Evolutionary conservation across 306 rosid genomes (phyloP).

Genomic region (Acacia acuminata): DNA sequence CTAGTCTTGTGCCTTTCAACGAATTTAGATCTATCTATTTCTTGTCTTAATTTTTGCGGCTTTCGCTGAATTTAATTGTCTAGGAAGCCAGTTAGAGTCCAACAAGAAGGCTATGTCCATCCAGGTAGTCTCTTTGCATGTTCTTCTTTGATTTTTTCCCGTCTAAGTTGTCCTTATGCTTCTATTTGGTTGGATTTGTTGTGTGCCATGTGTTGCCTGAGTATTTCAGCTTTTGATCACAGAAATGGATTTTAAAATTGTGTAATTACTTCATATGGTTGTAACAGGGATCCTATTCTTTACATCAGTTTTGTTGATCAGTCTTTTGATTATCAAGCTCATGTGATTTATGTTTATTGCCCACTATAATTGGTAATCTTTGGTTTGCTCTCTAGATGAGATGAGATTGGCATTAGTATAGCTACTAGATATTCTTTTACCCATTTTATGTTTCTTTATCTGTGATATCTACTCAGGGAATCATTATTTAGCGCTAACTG

Average conservation of each 20-base stretch:
- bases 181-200: background rate
- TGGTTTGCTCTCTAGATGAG: background rate
- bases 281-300: background rate
- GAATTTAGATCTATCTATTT: constrained; percentile 9
- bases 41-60: background rate
- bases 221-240: background rate
- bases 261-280: background rate
- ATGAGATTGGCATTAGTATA: background rate
- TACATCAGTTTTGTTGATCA: background rate
- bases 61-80: constrained; percentile 16
- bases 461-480: background rate
- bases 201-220: background rate
- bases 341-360: background rate
- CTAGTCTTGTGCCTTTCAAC: background rate
- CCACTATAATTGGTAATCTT: background rate
- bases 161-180: background rate
- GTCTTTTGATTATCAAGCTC: background rate
- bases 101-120: constrained; percentile 68
- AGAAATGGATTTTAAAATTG: background rate
- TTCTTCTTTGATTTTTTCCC: background rate
- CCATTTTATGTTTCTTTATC: background rate
- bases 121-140: constrained; percentile 46
- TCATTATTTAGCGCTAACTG: background rate
- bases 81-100: constrained; percentile 61
- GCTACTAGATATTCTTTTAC: background rate